These are phyloP conservation scores for Solanum microdontum DNA, from an alignment of 257 asterid genomes.

Conservation along the genomic window DNA sequence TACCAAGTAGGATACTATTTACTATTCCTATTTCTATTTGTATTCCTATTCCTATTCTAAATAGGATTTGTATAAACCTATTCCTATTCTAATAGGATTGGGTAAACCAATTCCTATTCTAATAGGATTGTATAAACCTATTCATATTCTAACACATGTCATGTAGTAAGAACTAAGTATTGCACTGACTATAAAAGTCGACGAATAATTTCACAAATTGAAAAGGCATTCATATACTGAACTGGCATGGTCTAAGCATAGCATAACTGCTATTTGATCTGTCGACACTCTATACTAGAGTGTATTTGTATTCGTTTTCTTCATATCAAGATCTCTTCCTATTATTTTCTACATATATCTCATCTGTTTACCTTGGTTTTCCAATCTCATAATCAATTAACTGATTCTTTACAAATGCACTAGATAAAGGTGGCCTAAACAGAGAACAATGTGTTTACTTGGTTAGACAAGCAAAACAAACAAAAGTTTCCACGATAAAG, in stretches of 20 bases:
- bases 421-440: neutral
- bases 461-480: neutral
- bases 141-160: too few relatives aligned
- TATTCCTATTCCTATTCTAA: too few relatives aligned
- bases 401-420: neutral
- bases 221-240: neutral
- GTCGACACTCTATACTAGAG: neutral
- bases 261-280: neutral
- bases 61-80: too few relatives aligned
- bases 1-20: too few relatives aligned
- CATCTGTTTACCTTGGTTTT: neutral
- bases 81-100: too few relatives aligned
- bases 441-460: neutral
- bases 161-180: neutral
- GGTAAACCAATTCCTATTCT: too few relatives aligned
- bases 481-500: neutral
- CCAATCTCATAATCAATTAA: neutral
- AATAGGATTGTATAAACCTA: too few relatives aligned
- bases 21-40: too few relatives aligned
- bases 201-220: neutral
- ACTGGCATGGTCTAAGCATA: neutral
- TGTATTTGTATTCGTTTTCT: neutral
- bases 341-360: neutral
- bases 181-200: neutral
- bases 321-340: neutral